These are phyloP conservation scores for Dryas octopetala DNA, from an alignment of 306 rosid species.

Conservation along the genomic window DNA sequence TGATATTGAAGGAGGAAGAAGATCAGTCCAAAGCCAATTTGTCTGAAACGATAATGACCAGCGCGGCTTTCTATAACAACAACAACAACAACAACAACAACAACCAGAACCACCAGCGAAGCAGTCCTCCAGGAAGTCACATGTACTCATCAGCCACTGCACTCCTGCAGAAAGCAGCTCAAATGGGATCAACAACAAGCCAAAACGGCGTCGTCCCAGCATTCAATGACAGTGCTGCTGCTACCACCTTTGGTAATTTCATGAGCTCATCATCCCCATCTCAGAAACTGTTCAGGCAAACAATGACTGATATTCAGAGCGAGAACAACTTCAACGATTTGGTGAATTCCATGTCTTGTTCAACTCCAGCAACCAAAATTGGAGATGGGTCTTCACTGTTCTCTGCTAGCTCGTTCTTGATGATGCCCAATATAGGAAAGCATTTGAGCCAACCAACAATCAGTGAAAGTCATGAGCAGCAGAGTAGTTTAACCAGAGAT, in stretches of 20 bases:
- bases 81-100: neutral
- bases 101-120: conserved; percentile 25
- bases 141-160: conserved; percentile 59
- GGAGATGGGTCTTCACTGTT: conserved; percentile 25
- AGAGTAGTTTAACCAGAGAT: conserved; percentile 62
- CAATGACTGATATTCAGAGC: no score
- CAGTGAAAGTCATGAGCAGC: no score
- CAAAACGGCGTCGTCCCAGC: conserved; percentile 17
- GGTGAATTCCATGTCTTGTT: conserved; percentile 32
- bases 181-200: conserved; percentile 58
- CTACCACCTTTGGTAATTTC: conserved; percentile 27
- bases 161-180: conserved; percentile 57
- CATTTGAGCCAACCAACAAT: no score
- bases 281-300: neutral
- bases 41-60: conserved; percentile 32
- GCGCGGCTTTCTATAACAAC: conserved; percentile 37
- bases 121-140: conserved; percentile 24
- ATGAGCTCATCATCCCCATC: conserved; percentile 23
- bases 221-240: conserved; percentile 12
- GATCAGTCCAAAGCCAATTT: conserved; percentile 40
- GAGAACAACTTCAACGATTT: conserved; percentile 28
- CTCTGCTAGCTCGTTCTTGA: conserved; percentile 26
- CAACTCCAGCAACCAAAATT: conserved; percentile 15
- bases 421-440: neutral
- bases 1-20: conserved; percentile 48